Percentiles rank a stretch among this genome's conserved stretches.
Conservation (phyloP, 2,329 filamentous ascomycete genomes). For the Madurella mycetomatis region DNA sequence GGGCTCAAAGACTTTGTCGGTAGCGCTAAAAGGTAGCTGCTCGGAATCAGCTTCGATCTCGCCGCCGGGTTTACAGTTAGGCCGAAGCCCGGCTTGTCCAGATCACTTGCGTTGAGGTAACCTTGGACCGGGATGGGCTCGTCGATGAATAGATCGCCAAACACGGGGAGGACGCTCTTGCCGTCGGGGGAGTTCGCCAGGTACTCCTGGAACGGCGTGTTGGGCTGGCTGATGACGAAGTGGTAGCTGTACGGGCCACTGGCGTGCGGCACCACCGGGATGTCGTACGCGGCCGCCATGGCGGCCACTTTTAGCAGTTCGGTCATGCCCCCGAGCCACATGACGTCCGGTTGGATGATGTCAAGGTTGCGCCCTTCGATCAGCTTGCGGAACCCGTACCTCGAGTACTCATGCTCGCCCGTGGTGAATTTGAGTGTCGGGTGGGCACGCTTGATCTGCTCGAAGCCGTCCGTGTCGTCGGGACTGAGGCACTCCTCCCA, state of each 20-base stretch:
- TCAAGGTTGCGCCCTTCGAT: constrained; percentile 88
- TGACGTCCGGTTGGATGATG: constrained; percentile 92
- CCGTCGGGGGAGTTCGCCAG: constrained; percentile 90
- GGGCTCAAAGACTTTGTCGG: constrained; percentile 43
- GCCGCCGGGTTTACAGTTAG: constrained; percentile 79
- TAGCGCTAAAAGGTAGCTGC: constrained; percentile 67
- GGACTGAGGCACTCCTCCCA: constrained; percentile 93
- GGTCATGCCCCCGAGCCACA: constrained; percentile 94
- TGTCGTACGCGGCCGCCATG: constrained; percentile 87
- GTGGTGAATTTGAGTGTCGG: constrained; percentile 91
- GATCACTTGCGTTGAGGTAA: constrained; percentile 69
- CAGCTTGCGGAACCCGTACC: constrained; percentile 91
- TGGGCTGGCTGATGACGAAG: constrained; percentile 89
- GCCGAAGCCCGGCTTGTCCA: constrained; percentile 89
- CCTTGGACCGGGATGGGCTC: constrained; percentile 85
- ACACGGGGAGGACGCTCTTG: constrained; percentile 83
- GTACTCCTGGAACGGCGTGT: constrained; percentile 94
- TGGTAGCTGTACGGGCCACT: constrained; percentile 94
- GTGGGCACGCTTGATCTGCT: constrained; percentile 83
- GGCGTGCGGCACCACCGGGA: constrained; percentile 92
- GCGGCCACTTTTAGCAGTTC: constrained; percentile 86
- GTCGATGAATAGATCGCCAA: constrained; percentile 84
- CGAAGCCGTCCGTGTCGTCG: constrained; percentile 88
- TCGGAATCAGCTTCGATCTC: constrained; percentile 66
- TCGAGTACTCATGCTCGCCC: constrained; percentile 91